Evolutionary conservation across 768 basidiomycete genomes (phyloP), one percentile per base, ranked within the genome.

Genomic region (Amylocystis lapponica): DNA sequence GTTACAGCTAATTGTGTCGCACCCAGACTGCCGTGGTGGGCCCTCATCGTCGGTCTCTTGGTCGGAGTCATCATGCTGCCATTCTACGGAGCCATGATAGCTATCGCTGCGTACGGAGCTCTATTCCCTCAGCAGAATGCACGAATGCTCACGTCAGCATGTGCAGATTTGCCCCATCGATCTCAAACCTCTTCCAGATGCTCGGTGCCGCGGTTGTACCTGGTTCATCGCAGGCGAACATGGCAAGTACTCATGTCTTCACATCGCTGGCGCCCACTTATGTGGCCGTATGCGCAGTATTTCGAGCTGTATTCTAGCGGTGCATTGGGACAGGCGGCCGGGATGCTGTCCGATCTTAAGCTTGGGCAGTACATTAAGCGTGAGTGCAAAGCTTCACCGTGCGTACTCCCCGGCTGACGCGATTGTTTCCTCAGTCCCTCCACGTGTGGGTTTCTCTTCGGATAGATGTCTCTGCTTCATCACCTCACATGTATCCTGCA

Each of bases 271-370:
- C 35, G 8, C 12, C 33, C 14, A 8, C 31, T 33, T 33, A 5
- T 14, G 16, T 26, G 11, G 21, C n/a, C n/a, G 37, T 5, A 7
- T 4, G 6, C 27, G 23, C 17, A 40, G 39, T 70, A 44, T 20
- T 29, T 27, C 22, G 41, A 20, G 25, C 27, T 25, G 13, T 46
- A 36, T 20, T 22, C 17, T 7, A 26, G 36, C 25, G 39, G 42
- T 35, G 36, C 40, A 35, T 26, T 72, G 27, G 55, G 61, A 17
- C 75, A 78, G 56, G 71, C 71, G 16, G 50, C 53, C 34, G 59
- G 69, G 3, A 57, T 79, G 12, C 67, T 78, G 38, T 67, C 75
- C 9, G 79, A 81, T 50, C 66, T 82, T 5, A 82, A 81, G 61
- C 70, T 76, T 62, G 66, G 63, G 10, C 69, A 70, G 53, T 65